phyloP scores from a whole-genome alignment of 352 stramenopile genomes.

The Globisporangium paroecandrum region DNA sequence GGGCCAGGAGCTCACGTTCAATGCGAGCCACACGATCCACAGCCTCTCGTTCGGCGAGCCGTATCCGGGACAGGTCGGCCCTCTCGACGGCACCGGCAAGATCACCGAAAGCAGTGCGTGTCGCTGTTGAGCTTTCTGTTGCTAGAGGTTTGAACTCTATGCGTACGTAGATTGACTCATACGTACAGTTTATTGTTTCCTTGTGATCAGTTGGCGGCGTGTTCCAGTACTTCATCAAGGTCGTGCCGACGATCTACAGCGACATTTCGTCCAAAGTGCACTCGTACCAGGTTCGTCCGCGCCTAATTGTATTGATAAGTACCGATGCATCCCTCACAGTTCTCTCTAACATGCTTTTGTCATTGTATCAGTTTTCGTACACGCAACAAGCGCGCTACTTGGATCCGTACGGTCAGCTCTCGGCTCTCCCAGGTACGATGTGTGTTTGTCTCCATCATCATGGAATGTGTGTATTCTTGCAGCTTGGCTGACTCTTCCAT shows the following conservation, averaged over 20 bases:
- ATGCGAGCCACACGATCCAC: slow-evolving; percentile 77
- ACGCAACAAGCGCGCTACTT: slow-evolving; percentile 81
- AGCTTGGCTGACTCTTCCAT: not conserved
- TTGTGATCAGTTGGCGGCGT: slow-evolving; percentile 54
- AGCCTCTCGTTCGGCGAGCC: slow-evolving; percentile 69
- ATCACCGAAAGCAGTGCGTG: slow-evolving; percentile 38
- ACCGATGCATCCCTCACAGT: not conserved
- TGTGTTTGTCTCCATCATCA: not conserved
- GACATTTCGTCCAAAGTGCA: slow-evolving; percentile 60
- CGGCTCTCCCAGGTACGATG: slow-evolving; percentile 53
- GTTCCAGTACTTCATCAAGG: slow-evolving; percentile 89
- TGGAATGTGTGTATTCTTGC: slow-evolving; percentile 13
- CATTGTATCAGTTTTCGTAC: slow-evolving; percentile 58
- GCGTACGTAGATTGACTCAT: not conserved
- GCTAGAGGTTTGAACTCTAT: not conserved
- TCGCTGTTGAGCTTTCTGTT: not conserved
- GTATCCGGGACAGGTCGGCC: slow-evolving; percentile 31
- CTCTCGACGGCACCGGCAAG: slow-evolving; percentile 60
- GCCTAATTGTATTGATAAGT: not conserved
- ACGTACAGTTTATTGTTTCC: slow-evolving; percentile 3
- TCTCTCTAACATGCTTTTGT: not conserved
- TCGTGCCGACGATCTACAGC: slow-evolving; percentile 84
- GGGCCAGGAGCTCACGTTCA: slow-evolving; percentile 74
- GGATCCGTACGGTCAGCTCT: slow-evolving; percentile 60
- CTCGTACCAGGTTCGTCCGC: slow-evolving; percentile 57